Conservation (phyloP, 805 yeast genomes). For the Candida endomychidarum region DNA sequence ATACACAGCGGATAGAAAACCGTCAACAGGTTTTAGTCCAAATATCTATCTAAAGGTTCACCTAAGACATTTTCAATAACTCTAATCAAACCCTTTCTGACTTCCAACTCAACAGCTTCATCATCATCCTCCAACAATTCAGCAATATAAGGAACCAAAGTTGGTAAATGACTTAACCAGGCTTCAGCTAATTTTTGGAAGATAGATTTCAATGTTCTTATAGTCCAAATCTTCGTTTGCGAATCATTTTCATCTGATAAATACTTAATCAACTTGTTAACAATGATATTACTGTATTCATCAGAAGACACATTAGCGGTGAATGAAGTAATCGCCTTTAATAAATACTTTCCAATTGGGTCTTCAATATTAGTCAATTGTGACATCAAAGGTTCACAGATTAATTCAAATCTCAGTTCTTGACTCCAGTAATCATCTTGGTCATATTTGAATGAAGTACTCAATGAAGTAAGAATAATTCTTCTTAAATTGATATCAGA, state of each 20-base stretch:
- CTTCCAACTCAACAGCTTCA: constrained; percentile 87
- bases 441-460: constrained; percentile 82
- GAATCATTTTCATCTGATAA: constrained; percentile 52
- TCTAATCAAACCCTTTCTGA: constrained; percentile 83
- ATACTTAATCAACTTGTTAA: constrained; percentile 34
- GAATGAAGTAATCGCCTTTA: constrained; percentile 74
- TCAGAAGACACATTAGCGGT: constrained; percentile 67
- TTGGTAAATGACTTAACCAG: constrained; percentile 90
- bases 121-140: constrained; percentile 95
- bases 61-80: constrained; percentile 92
- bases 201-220: constrained; percentile 72
- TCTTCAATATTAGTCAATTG: constrained; percentile 73
- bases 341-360: constrained; percentile 74
- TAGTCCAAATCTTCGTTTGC: constrained; percentile 82
- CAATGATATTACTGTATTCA: constrained; percentile 69
- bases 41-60: constrained; percentile 86
- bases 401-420: constrained; percentile 75
- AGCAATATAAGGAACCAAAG: constrained; percentile 91
- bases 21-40: no score
- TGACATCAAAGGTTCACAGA: constrained; percentile 58
- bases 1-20: no score
- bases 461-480: constrained; percentile 67
- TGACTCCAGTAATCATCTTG: constrained; percentile 95
- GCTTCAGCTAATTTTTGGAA: constrained; percentile 92
- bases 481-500: constrained; percentile 61